Base-by-base conservation (phyloP, 2,329 filamentous ascomycete genomes). In the Aspergillus latus region DNA sequence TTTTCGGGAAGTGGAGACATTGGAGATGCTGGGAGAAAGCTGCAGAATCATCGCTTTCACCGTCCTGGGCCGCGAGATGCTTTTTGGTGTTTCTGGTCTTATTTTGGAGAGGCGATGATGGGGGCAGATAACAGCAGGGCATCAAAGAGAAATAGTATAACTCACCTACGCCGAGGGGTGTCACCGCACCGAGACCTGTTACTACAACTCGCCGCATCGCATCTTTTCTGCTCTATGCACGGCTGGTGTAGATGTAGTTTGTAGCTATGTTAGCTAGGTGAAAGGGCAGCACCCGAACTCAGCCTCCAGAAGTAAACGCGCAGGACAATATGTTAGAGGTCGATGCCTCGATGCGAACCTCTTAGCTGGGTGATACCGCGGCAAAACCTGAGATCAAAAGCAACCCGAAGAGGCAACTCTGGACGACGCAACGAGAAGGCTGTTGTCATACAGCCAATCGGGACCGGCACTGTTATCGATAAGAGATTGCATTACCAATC, bases 181-280 rank as follows among this genome's bases (percentile, higher is more conserved):
- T 91, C 66, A 94, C 83, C 70, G 88, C 89, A 60, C 90, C 90
- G 49, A 94, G 80, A 68, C 90, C 90, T 52, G 90, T 94, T 70
- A 94, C 87, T 67, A 93, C 90, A 65, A 94, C 90, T 66, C 89
- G 85, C 65, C 76, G 76, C 76, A 78, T 76, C 57, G 62, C 60
- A 65, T 65, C 44, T 56, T 62, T 53, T 57, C 29, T 43, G 5
- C 21, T 9, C 7, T 30, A 52, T 52, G 11, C 7, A 37, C 29
- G 5, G 32, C 43, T 11, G 29, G 34, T 10, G 39, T 21, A 53
- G 50, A 52, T 39, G n/a, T 16, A 21, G 6, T 42, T 10, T 7
- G 32, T 15, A 10, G 9, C 16, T 28, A 5, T 5, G 40, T 26
- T 5, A 7, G 15, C 13, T 44, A 16, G 30, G 8, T 9, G 15